Base-by-base conservation (phyloP, 1,139 yeast species). In the Zygosaccharomyces pseudobailii region DNA sequence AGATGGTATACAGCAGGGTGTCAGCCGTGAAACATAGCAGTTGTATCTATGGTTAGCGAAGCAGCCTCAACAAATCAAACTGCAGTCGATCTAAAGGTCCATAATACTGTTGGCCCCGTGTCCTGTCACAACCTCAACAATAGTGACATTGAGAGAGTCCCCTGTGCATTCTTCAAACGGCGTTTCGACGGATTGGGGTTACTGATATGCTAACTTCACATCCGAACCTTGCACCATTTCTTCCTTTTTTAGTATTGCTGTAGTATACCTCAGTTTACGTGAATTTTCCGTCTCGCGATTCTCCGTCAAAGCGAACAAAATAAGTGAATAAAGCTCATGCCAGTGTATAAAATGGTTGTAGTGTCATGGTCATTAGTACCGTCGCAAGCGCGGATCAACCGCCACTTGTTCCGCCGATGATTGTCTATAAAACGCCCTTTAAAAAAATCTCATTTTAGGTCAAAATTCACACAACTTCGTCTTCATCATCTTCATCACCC, bases 51-150 rank as follows among this genome's bases (percentile, higher is more conserved):
- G 17, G 17, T 13, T 13, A 13, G 17, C 17, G 17, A 13, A 13
- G 17, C 17, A 13, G 17, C 17, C 17, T 13, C 17, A 13, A 13
- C 17, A 13, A 13, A 13, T 13, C 17, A 13, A 13, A 13, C 17
- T 13, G 17, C 17, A 13, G 17, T 13, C 17, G 17, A 13, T 13
- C 17, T 13, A 13, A 13, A 13, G 17, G 17, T 54, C 46, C 59
- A 57, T 57, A 28, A 5, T 6, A 9, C 31, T 5, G 5, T n/a
- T 30, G 13, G 19, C 19, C 33, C 19, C 33, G 13, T 30, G 6
- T n/a, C 7, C 4, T 3, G 19, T 19, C 10, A 30, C 6, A 30
- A 30, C 33, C 33, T n/a, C 33, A 30, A 30, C 33, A 30, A 13
- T 13, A 13, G 17, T 13, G 17, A 13, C 17, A 13, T 13, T 13